Percentiles rank a stretch among this genome's conserved stretches.
Evolutionary conservation across 495 filamentous ascomycete genomes (phyloP).

Genomic region (Cercophora newfieldiana): DNA sequence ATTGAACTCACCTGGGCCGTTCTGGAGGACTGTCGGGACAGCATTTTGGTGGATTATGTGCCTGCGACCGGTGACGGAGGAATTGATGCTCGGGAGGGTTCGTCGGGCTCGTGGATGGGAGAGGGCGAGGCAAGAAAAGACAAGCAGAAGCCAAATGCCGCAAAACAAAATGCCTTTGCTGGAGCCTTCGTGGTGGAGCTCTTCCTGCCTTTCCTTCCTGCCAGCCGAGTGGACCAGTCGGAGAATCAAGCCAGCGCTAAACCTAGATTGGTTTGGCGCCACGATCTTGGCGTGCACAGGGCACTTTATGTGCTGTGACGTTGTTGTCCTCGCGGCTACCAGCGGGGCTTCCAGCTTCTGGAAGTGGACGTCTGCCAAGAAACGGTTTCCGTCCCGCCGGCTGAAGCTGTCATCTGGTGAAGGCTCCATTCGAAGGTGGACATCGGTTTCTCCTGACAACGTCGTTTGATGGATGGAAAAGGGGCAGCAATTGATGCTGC

Average conservation of each 20-base stretch:
- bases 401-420: neutral
- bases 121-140: slow-evolving; percentile 18
- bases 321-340: slow-evolving; percentile 14
- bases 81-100: slow-evolving; percentile 4
- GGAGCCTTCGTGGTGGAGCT: slow-evolving; percentile 27
- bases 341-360: neutral
- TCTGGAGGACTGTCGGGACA: slow-evolving; percentile 59
- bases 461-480: too few species aligned
- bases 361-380: neutral
- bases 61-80: slow-evolving; percentile 19
- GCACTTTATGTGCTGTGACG: slow-evolving; percentile 22
- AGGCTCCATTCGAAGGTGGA: neutral
- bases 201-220: slow-evolving; percentile 28
- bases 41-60: slow-evolving; percentile 49
- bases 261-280: slow-evolving; percentile 8
- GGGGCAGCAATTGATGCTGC: too few species aligned
- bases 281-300: slow-evolving; percentile 8
- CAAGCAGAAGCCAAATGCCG: slow-evolving; percentile 35
- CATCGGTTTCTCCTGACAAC: too few species aligned
- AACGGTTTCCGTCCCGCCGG: neutral
- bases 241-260: slow-evolving; percentile 15
- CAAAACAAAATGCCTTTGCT: slow-evolving; percentile 29
- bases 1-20: slow-evolving; percentile 45
- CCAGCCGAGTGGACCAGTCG: slow-evolving; percentile 19
- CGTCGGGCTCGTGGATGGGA: slow-evolving; percentile 10